Percentiles rank a stretch among this genome's conserved stretches.
These are phyloP conservation scores for Paraphoma sp. DNA, from an alignment of 2,329 filamentous ascomycete genomes.

Conservation along the genomic window DNA sequence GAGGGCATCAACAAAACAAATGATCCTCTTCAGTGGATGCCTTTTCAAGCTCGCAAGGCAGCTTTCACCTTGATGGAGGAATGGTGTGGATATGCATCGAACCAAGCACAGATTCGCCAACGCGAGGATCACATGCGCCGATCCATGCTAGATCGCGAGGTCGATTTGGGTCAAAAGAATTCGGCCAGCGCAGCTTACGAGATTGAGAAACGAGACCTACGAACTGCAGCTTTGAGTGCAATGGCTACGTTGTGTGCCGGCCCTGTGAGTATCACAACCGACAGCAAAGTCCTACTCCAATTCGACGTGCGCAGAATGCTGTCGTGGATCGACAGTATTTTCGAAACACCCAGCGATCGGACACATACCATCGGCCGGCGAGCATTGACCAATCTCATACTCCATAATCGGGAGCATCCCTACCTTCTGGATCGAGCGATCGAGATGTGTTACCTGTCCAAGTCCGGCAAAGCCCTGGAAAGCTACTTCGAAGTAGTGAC, in stretches of 20 bases:
- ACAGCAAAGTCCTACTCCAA: constrained; percentile 84
- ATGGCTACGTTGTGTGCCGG: constrained; percentile 91
- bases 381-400: constrained; percentile 86
- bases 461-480: constrained; percentile 81
- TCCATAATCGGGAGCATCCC: constrained; percentile 86
- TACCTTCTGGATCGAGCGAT: constrained; percentile 90
- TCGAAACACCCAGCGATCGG: constrained; percentile 88
- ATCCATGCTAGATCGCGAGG: constrained; percentile 80
- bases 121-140: constrained; percentile 88
- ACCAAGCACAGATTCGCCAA: constrained; percentile 80
- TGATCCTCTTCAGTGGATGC: constrained; percentile 92
- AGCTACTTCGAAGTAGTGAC: constrained; percentile 96
- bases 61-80: constrained; percentile 98
- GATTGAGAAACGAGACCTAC: constrained; percentile 92
- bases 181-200: constrained; percentile 90
- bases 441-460: constrained; percentile 84
- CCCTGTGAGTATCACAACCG: constrained; percentile 85
- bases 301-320: constrained; percentile 95
- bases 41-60: constrained; percentile 94
- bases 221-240: constrained; percentile 87
- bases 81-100: constrained; percentile 97
- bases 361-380: constrained; percentile 89
- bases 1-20: constrained; percentile 86
- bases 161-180: constrained; percentile 73
- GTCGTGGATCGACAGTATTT: constrained; percentile 94